Evolutionary conservation across 192 early-diverging fungal species (phyloP).

Genomic region (Umbelopsis ramanniana): DNA sequence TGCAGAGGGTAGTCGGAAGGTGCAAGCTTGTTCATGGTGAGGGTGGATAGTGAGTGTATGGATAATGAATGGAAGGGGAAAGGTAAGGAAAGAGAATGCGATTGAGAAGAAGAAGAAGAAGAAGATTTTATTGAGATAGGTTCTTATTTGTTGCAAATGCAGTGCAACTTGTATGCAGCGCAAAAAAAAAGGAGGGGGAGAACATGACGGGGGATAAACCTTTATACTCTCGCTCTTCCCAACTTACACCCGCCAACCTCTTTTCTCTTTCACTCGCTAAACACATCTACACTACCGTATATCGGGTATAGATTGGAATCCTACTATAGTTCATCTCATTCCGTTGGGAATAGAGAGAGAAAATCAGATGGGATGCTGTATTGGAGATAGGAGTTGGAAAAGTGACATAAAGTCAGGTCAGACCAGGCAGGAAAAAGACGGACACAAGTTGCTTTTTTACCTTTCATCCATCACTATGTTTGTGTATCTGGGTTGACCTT

Average conservation of each 20-base stretch:
- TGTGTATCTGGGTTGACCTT: too few species aligned
- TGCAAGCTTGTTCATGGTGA: conserved; percentile 19
- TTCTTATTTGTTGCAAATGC: conserved; percentile 8
- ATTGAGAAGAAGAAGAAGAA: conserved; percentile 12
- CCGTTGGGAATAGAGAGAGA: too few species aligned
- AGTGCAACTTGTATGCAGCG: conserved; percentile 13
- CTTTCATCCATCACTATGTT: too few species aligned
- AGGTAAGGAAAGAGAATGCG: background rate
- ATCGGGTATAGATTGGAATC: conserved; percentile 16
- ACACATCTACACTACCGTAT: background rate
- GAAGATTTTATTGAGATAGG: conserved; percentile 7
- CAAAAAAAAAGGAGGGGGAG: background rate
- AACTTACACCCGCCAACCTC: background rate
- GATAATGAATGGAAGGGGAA: conserved; percentile 1
- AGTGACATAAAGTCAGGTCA: too few species aligned
- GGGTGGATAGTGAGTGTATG: background rate
- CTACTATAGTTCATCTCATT: too few species aligned
- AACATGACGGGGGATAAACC: conserved; percentile 9
- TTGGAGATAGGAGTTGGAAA: too few species aligned
- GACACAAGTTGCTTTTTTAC: too few species aligned
- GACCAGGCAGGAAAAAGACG: too few species aligned
- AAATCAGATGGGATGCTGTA: too few species aligned
- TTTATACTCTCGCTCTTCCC: background rate
- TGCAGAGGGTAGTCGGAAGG: conserved; percentile 17
- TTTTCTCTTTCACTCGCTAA: background rate